Evolutionary conservation across 495 filamentous ascomycete genomes (phyloP), one percentile per base, ranked within the genome.

Genomic region (Penicillium turbatum): DNA sequence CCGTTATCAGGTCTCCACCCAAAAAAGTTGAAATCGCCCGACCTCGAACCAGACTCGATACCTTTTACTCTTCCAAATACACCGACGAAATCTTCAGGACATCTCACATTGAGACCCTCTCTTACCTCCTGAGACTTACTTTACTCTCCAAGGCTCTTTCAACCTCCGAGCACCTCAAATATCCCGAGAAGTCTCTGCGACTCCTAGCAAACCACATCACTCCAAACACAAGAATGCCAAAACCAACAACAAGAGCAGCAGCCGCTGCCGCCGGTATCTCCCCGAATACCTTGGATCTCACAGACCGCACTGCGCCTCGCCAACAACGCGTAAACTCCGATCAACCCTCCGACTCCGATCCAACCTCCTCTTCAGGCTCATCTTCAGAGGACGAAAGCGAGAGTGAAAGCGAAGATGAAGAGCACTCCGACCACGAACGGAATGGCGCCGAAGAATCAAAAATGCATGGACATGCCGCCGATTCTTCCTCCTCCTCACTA

Each of bases 281-380:
- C 6, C 46, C 55, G 1, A 3, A 40, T 27, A 26, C 29, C 27
- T 55, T 66, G 53, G 49, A 55, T 7, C 26, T 55, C 12, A 58
- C 54, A 42, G 36, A 54, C n/a, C 49, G 42, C 10, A 53, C 40
- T 6, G 32, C 51, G 6, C 5, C 17, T 13, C 47, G 6, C 13
- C 52, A 13, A 40, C 46, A 42, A 32, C 37, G 12, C 21, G 41
- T 30, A 21, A n/a, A 24, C 24, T 48, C 35, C 24, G 16, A 39
- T 17, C 42, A 51, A 19, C 9, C 36, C 13, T 56, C 53, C 10
- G 67, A 71, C 30, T 68, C 72, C 49, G 73, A 76, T 42, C 63
- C 65, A 45, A 74, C 71, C 24, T 76, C 70, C 3, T 70, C 68
- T 10, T 73, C 72, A 5, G 70, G 70, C 51, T 66, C 71, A 9